A percentile compares a stretch with the other conserved stretches of the same genome.
Conservation (phyloP, 345 rosid species). For the Eucalyptus microcorys region DNA sequence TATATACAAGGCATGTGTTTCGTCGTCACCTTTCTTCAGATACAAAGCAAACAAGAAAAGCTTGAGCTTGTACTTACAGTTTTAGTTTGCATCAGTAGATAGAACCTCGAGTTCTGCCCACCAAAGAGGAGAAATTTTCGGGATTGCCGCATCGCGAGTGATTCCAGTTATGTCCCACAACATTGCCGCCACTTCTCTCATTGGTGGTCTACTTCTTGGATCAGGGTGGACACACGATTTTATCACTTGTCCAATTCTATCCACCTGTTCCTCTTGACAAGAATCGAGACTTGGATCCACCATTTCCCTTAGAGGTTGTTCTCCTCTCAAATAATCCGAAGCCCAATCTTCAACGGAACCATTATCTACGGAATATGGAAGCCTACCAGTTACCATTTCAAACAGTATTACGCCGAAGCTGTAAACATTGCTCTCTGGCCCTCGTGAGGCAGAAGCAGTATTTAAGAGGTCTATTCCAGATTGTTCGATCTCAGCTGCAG, state of each 20-base stretch:
- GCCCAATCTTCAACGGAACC: slow-evolving; percentile 43
- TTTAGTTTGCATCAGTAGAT: slow-evolving; percentile 36
- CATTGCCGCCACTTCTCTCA: slow-evolving; percentile 40
- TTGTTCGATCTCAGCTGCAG: slow-evolving; percentile 24
- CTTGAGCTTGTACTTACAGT: not conserved
- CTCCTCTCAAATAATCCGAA: slow-evolving; percentile 29
- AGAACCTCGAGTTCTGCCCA: slow-evolving; percentile 95
- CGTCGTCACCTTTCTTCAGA: not conserved
- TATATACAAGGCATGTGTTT: not conserved
- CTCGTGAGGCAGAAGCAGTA: not conserved
- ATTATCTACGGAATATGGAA: slow-evolving; percentile 29
- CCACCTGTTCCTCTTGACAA: slow-evolving; percentile 37
- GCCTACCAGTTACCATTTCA: slow-evolving; percentile 72
- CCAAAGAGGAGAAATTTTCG: slow-evolving; percentile 89
- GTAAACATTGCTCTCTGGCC: slow-evolving; percentile 41
- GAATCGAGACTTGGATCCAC: slow-evolving; percentile 71
- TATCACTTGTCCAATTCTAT: slow-evolving; percentile 41
- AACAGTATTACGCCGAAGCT: slow-evolving; percentile 62
- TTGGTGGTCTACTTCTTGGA: slow-evolving; percentile 41
- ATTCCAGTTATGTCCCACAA: slow-evolving; percentile 51
- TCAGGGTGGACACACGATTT: slow-evolving; percentile 49
- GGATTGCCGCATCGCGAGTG: slow-evolving; percentile 41
- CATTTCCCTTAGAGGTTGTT: slow-evolving; percentile 18
- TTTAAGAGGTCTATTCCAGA: slow-evolving; percentile 10
- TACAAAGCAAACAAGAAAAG: not conserved